Base-by-base conservation (phyloP, 768 basidiomycete genomes). In the Termitomyces sp. region DNA sequence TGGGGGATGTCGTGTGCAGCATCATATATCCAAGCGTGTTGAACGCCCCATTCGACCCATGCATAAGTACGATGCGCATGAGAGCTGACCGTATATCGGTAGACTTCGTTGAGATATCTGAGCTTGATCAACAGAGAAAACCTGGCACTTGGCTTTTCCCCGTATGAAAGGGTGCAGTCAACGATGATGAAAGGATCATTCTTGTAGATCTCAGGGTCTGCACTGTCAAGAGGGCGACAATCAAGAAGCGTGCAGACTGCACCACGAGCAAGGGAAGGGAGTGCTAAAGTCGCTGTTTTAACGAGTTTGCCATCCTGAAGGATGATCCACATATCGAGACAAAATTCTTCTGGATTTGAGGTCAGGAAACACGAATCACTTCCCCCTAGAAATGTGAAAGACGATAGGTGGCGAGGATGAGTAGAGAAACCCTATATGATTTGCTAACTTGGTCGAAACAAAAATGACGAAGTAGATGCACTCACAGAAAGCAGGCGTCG, bases 351-450 rank as follows among this genome's bases (percentile, higher is more conserved):
- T 7, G 41, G 37, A 13, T 51, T 57, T 16, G 56, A 39, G 24
- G 48, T 50, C 26, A 57, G 16, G 20, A 51, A 42, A 43, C 47
- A 51, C 13, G 56, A 42, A 22, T 50, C 49, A 24, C 43, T 50
- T 27, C 56, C 56, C 10, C 47, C 39, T 36, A 57, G 31, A 36
- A 50, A 51, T 16, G 56, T 50, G 5, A 57, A 50, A 24, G 56
- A 50, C 1, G 56, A 29, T 8, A 57, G 7, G 32, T 4, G 48
- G 26, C 48, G 41, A 36, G 48, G 37, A n/a, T 42, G 16, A 20
- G 32, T 26, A 6, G 41, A 50, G 31, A 42, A 26, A 43, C 20
- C 29, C 54, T 47, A 20, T 47, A 16, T 18, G 26, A 47, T 24
- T 5, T 24, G 48, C 22, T 16, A 50, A 36, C 20, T 50, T 22